A percentile compares a stretch with the other conserved stretches of the same genome.
Conservation (phyloP, 768 basidiomycete genomes). For the Tulasnella sp. region DNA sequence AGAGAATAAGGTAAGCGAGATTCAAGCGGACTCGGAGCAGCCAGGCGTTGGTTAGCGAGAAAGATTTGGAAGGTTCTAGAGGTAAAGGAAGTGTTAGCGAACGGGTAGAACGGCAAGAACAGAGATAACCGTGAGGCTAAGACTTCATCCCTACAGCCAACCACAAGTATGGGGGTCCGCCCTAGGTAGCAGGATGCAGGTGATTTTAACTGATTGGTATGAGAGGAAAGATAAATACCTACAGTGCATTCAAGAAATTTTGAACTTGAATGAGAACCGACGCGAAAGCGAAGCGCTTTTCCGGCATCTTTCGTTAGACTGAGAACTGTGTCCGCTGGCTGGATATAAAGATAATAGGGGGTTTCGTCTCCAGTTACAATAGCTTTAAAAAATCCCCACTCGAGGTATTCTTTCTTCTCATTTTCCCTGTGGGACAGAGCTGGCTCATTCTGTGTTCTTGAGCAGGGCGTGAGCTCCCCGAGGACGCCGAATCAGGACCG, state of each 20-base stretch:
- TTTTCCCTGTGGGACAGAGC: not conserved
- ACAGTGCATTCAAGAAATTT: not conserved
- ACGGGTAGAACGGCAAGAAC: too few species aligned
- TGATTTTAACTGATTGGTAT: not conserved
- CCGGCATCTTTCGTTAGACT: not conserved
- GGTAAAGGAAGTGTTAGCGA: too few species aligned
- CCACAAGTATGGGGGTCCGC: too few species aligned
- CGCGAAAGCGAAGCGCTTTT: not conserved
- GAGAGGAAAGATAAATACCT: not conserved
- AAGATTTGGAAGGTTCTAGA: too few species aligned
- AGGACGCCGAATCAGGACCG: not conserved
- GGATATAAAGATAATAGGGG: not conserved
- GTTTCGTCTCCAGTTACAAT: not conserved
- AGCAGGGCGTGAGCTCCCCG: not conserved
- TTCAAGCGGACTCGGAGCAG: too few species aligned
- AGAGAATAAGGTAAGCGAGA: too few species aligned
- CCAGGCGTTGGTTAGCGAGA: too few species aligned
- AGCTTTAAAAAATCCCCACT: not conserved
- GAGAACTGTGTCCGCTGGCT: not conserved
- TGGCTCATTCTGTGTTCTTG: not conserved
- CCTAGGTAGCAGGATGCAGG: too few species aligned
- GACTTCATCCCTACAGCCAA: too few species aligned
- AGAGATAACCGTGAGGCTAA: too few species aligned
- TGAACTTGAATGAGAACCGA: not conserved
- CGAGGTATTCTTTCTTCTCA: not conserved